These are phyloP conservation scores for Fusarium zealandicum DNA, from an alignment of 2,329 filamentous ascomycete species.

Conservation along the genomic window DNA sequence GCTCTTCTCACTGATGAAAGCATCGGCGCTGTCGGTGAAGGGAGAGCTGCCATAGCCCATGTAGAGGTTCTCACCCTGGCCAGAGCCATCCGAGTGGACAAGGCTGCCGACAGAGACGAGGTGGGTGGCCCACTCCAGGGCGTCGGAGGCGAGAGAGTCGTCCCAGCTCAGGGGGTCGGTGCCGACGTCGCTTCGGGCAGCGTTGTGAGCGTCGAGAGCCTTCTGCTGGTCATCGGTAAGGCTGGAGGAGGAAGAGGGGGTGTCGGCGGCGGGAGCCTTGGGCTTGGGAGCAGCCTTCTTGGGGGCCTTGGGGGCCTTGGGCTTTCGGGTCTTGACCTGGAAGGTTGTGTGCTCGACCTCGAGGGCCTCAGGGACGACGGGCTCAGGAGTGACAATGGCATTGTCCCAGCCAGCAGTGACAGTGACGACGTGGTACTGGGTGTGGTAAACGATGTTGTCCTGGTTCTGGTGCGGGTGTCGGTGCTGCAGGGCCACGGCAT, in stretches of 20 bases:
- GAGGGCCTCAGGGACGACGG: background rate
- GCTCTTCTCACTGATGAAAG: slow-evolving; percentile 38
- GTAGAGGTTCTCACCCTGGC: slow-evolving; percentile 40
- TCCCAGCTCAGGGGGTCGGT: slow-evolving; percentile 33
- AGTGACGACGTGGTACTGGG: slow-evolving; percentile 26
- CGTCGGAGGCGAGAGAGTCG: slow-evolving; percentile 29
- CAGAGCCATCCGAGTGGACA: slow-evolving; percentile 26
- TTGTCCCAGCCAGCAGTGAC: slow-evolving; percentile 2
- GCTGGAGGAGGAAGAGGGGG: slow-evolving; percentile 8
- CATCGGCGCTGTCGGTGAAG: slow-evolving; percentile 28
- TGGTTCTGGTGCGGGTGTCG: slow-evolving; percentile 5
- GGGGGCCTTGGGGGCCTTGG: background rate
- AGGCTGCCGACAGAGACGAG: slow-evolving; percentile 31
- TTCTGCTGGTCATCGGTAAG: slow-evolving; percentile 34
- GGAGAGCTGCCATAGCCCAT: slow-evolving; percentile 25
- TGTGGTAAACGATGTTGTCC: slow-evolving; percentile 17
- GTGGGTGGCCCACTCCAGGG: slow-evolving; percentile 37
- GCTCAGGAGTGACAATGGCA: slow-evolving; percentile 6
- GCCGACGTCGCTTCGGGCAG: slow-evolving; percentile 35
- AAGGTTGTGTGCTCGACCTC: slow-evolving; percentile 2
- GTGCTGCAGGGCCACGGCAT: slow-evolving; percentile 25
- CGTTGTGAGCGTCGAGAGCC: slow-evolving; percentile 39
- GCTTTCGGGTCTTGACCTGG: slow-evolving; percentile 8
- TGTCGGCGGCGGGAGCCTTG: slow-evolving; percentile 1
- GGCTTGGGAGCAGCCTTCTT: background rate